Evolutionary conservation across 192 early-diverging fungal species (phyloP), one percentile per base, ranked within the genome.

Genomic region (Coemansia sp.): DNA sequence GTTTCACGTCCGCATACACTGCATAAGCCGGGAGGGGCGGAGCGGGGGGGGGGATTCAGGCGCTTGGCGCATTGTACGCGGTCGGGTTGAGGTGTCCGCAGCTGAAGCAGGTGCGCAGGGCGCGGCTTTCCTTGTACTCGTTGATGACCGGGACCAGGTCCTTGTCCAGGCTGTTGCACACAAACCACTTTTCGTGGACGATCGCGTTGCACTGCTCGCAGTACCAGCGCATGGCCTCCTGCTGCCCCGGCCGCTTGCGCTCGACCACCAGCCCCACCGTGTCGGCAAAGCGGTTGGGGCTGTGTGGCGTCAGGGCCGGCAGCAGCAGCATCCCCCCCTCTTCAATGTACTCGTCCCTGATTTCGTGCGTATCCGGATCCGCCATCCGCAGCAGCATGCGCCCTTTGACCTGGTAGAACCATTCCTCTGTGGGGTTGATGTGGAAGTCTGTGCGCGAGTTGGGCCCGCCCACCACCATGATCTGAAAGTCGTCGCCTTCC

Each of bases 251-350:
- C 27, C 96, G 56, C 50, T 88, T 88, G 51, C 87, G 78, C 66
- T 99, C 96, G 47, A 99, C 78, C 12, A 99, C 96, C n/a, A 99
- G 71, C 7, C 96, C 96, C 44, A 99, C 76, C 0, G 96, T 96
- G 47, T 99, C 65, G n/a, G 79, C 87, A 59, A 88, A 96, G 21
- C 96, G 79, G 37, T 90, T 84, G 12, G 96, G 96, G 60, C 92
- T 94, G 56, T 99, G 96, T 4, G 96, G 96, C n/a, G 81, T 81
- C 62, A 85, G 85, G 18, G 78, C 91, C 33, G 96, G 94, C 60
- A 99, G 56, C 47, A 99, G 66, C 53, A 96, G 87, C 96, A 99
- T 96, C 21, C 92, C 91, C 16, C 94, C 94, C 64, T 99, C 92
- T 35, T 78, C 72, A 67, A 99, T 88, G 35, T 76, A 68, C 44